Base-by-base conservation (phyloP, 2,329 filamentous ascomycete genomes). In the Salinomyces thailandicus region DNA sequence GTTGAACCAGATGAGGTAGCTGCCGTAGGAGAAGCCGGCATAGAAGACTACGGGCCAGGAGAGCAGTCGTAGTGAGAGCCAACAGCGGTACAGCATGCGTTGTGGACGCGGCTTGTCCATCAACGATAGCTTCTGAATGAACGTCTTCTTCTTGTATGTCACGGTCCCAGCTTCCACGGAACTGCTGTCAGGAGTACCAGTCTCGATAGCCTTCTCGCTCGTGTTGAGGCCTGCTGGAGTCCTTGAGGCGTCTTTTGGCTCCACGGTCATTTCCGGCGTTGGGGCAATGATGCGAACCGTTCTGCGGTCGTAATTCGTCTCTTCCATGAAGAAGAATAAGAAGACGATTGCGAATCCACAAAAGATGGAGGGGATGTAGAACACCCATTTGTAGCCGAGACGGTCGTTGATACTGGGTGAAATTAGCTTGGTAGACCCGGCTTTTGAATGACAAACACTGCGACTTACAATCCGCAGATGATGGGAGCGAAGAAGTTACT, bases 281-380 rank as follows among this genome's bases (percentile, higher is more conserved):
- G 33, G 27, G 11, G 36, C 31, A 3, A 38, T 22, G 11, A 43
- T 16, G n/a, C 35, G 33, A 6, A 37, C 31, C 9, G 37, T 41
- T 20, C 28, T 41, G 16, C 47, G 39, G 33, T 48, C 48, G 36
- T 67, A 75, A 47, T 71, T 75, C 3, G 73, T 75, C 50, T 77
- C 73, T 49, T 77, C 74, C 60, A 75, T 67, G 47, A 69, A 66
- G 46, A 77, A 68, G 55, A 74, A 75, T 2, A 72, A 55, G 41
- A 73, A 62, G 15, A 75, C 43, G 18, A 70, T 66, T 6, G 57
- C 60, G 1, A 66, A 52, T 1, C 56, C 69, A 1, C 59, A 50
- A 41, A 77, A 63, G 19, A 77, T 74, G 3, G 72, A 67, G 15
- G 65, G 66, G 57, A 68, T 71, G 66, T 55, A 48, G 34, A 69